Conservation (phyloP, 2,329 filamentous ascomycete genomes). For the Penicillium freii region DNA sequence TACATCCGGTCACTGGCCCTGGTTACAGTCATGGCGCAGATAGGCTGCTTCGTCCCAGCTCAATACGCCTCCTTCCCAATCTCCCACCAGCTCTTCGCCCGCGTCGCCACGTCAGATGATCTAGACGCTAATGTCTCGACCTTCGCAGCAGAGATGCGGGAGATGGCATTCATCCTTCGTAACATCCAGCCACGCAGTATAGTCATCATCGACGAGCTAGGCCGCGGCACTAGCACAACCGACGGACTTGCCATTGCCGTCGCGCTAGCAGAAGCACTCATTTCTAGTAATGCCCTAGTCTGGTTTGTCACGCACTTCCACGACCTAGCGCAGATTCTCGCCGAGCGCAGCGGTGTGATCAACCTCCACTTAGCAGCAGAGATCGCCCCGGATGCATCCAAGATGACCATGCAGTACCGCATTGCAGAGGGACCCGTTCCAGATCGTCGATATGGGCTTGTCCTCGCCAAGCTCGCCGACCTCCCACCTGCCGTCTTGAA, state of each 20-base stretch:
- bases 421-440: constrained; percentile 68
- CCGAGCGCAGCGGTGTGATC: constrained; percentile 72
- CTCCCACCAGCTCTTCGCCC: constrained; percentile 78
- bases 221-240: constrained; percentile 81
- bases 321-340: constrained; percentile 73
- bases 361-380: constrained; percentile 79
- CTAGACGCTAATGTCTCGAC: constrained; percentile 90
- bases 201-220: constrained; percentile 86
- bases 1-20: constrained; percentile 86
- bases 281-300: constrained; percentile 73
- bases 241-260: constrained; percentile 89
- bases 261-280: constrained; percentile 82
- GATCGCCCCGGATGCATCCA: constrained; percentile 55
- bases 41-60: constrained; percentile 87
- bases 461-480: constrained; percentile 71
- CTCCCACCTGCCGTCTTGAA: constrained; percentile 67
- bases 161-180: constrained; percentile 86
- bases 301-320: constrained; percentile 95
- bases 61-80: constrained; percentile 79
- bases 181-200: constrained; percentile 77
- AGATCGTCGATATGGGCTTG: constrained; percentile 78
- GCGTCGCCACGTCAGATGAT: constrained; percentile 81
- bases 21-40: constrained; percentile 87
- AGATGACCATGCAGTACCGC: constrained; percentile 86
- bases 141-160: constrained; percentile 92